Conservation (phyloP, 2,329 filamentous ascomycete species). For the Ophiostoma himal-ulmi region DNA sequence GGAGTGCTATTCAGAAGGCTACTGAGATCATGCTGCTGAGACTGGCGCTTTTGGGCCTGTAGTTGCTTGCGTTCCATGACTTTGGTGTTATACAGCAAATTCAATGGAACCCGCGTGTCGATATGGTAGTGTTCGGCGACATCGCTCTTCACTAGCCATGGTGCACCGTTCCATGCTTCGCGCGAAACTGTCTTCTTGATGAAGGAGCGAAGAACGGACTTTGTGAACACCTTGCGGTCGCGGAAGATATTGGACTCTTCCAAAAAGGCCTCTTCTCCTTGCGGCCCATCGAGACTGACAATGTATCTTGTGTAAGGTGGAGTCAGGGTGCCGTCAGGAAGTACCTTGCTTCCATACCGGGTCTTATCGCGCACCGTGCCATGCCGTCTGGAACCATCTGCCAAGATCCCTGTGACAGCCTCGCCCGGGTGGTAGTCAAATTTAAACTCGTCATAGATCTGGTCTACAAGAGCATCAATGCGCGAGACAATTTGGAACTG, state of each 20-base stretch:
- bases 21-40: constrained; percentile 41
- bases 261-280: constrained; percentile 67
- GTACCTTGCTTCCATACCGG: constrained; percentile 58
- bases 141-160: constrained; percentile 87
- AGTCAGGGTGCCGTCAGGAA: constrained; percentile 63
- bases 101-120: constrained; percentile 75
- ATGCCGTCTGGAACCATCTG: constrained; percentile 62
- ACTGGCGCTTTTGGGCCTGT: constrained; percentile 58
- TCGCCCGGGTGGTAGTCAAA: constrained; percentile 88
- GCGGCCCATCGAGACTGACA: constrained; percentile 64
- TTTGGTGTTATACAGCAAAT: constrained; percentile 76
- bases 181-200: constrained; percentile 91
- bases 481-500: constrained; percentile 86
- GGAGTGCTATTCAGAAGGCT: constrained; percentile 36
- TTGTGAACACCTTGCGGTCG: constrained; percentile 88
- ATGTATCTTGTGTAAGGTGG: constrained; percentile 73
- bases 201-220: constrained; percentile 86
- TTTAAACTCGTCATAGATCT: constrained; percentile 73
- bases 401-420: constrained; percentile 65
- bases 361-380: constrained; percentile 82
- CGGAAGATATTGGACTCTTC: constrained; percentile 77
- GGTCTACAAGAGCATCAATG: constrained; percentile 72
- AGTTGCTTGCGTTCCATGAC: constrained; percentile 69
- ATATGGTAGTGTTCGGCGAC: constrained; percentile 78
- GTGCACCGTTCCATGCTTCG: constrained; percentile 91